These are phyloP conservation scores for Fusarium decemcellulare DNA, from an alignment of 2,329 filamentous ascomycete genomes.

Conservation along the genomic window DNA sequence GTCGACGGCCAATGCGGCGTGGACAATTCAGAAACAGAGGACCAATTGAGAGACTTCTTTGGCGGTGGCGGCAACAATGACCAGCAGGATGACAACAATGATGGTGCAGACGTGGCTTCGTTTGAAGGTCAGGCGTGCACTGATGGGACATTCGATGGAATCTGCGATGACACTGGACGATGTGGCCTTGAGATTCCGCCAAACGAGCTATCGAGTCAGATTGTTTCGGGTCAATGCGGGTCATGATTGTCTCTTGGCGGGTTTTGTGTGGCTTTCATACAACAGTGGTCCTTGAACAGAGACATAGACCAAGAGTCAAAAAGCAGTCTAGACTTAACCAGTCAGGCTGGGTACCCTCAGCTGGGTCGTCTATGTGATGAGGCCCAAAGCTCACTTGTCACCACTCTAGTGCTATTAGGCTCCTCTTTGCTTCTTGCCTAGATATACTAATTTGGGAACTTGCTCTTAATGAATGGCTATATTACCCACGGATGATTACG, in stretches of 20 bases:
- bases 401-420: no score
- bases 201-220: not conserved
- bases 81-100: not conserved
- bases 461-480: no score
- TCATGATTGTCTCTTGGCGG: not conserved
- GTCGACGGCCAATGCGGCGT: not conserved
- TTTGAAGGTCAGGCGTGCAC: conserved; percentile 1
- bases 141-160: not conserved
- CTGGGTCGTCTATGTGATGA: no score
- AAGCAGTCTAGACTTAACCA: no score
- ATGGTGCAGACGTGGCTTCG: not conserved
- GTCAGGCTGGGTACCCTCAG: no score
- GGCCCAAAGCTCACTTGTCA: no score
- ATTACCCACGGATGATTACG: no score
- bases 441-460: no score
- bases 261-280: no score
- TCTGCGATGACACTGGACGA: not conserved
- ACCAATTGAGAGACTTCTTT: not conserved
- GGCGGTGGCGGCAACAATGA: not conserved
- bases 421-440: no score
- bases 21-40: not conserved
- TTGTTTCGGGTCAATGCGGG: not conserved
- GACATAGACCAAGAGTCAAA: no score
- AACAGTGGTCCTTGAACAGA: no score
- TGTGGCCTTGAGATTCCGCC: conserved; percentile 1